A percentile compares a stretch with the other conserved stretches of the same genome.
These are phyloP conservation scores for Blastobotrys proliferans DNA, from an alignment of 1,139 yeast species.

Conservation along the genomic window DNA sequence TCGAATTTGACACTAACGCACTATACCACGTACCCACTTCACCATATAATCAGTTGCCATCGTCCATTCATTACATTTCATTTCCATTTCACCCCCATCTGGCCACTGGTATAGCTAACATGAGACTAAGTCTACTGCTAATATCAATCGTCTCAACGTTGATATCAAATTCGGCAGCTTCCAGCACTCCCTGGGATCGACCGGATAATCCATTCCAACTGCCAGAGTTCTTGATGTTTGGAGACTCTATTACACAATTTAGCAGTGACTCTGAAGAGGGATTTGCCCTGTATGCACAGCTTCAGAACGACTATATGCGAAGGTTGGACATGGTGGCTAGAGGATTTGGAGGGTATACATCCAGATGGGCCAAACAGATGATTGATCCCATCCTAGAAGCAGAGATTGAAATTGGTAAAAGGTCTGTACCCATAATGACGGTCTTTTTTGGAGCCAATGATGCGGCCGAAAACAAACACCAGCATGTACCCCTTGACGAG, in stretches of 20 bases:
- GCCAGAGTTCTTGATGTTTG: slow-evolving; percentile 50
- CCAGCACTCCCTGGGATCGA: neutral
- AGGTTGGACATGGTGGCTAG: slow-evolving; percentile 52
- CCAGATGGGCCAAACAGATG: neutral
- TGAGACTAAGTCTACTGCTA: too few relatives aligned
- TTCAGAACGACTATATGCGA: slow-evolving; percentile 45
- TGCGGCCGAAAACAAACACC: slow-evolving; percentile 29
- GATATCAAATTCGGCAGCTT: too few relatives aligned
- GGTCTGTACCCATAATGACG: slow-evolving; percentile 1
- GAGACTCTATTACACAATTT: slow-evolving; percentile 61
- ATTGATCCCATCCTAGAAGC: neutral
- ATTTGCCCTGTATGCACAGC: slow-evolving; percentile 45
- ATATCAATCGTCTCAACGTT: too few relatives aligned
- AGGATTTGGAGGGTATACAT: slow-evolving; percentile 56
- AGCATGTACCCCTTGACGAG: slow-evolving; percentile 47
- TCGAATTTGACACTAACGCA: too few relatives aligned
- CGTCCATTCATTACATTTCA: too few relatives aligned
- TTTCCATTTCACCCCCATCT: too few relatives aligned
- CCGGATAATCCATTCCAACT: neutral
- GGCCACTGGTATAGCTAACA: too few relatives aligned
- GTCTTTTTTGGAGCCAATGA: neutral
- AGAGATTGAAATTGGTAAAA: neutral
- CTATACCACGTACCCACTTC: too few relatives aligned
- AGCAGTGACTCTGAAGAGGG: slow-evolving; percentile 37
- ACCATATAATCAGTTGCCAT: too few relatives aligned